Evolutionary conservation across 345 rosid species (phyloP).

Genomic region (Sapria himalayana): DNA sequence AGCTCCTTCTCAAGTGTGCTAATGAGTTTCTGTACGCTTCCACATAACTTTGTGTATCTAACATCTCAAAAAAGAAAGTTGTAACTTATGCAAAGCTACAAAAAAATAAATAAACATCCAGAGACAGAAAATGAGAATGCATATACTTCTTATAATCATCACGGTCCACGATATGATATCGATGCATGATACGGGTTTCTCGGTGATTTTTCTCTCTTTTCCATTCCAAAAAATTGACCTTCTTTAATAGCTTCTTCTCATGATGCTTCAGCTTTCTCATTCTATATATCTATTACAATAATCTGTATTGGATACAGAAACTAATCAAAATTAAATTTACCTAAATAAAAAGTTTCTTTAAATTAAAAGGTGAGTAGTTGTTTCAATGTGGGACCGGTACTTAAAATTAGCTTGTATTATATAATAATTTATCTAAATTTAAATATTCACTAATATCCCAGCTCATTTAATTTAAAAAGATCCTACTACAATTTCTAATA

Average conservation of each 20-base stretch:
- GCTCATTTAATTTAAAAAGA: no score
- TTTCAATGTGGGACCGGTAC: no score
- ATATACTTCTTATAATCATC: conserved; percentile 84
- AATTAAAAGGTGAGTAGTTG: no score
- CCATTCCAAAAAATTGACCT: conserved; percentile 59
- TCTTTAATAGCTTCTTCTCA: conserved; percentile 60
- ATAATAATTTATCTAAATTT: no score
- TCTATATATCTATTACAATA: conserved; percentile 1
- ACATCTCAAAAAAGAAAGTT: not conserved
- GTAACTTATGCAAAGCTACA: not conserved
- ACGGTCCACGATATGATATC: conserved; percentile 49
- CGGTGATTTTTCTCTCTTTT: conserved; percentile 66
- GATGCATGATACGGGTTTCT: conserved; percentile 37
- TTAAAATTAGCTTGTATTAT: no score
- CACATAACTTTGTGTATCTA: conserved; percentile 58
- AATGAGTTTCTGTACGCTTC: conserved; percentile 78
- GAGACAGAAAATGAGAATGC: not conserved
- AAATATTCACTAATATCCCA: no score
- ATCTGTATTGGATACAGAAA: not conserved
- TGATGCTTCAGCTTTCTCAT: conserved; percentile 59
- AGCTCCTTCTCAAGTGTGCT: conserved; percentile 59
- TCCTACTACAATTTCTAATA: no score
- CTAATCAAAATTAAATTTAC: no score
- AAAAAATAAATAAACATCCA: not conserved
- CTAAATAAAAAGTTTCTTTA: no score